phyloP scores from a whole-genome alignment of 768 basidiomycete species.

The Serpula lacrymans region DNA sequence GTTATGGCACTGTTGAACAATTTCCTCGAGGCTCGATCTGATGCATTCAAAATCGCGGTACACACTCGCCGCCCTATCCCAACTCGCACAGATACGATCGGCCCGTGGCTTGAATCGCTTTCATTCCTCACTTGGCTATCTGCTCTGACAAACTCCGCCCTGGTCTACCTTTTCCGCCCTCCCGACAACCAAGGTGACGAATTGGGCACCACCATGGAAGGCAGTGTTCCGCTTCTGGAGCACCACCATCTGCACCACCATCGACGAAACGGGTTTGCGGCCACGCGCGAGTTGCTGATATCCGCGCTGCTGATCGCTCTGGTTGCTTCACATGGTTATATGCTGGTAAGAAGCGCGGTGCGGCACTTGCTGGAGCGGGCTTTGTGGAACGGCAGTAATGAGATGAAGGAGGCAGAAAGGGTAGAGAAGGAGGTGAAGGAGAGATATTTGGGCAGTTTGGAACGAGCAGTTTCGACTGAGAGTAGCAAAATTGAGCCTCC shows the following conservation, averaged over 20 bases:
- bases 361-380: conserved; percentile 69
- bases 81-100: conserved; percentile 84
- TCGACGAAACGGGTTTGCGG: conserved; percentile 24
- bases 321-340: conserved; percentile 82
- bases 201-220: not conserved
- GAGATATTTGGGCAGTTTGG: conserved; percentile 27
- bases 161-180: conserved; percentile 87
- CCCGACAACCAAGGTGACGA: conserved; percentile 16
- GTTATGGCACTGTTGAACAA: conserved; percentile 91
- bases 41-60: conserved; percentile 92
- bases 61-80: conserved; percentile 86
- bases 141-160: conserved; percentile 82
- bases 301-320: conserved; percentile 74
- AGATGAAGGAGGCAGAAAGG: conserved; percentile 54
- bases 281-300: conserved; percentile 50
- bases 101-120: conserved; percentile 90
- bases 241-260: conserved; percentile 11
- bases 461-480: conserved; percentile 7
- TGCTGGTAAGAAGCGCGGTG: conserved; percentile 59
- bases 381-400: conserved; percentile 73
- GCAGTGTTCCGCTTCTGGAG: conserved; percentile 2
- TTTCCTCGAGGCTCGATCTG: conserved; percentile 84
- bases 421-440: conserved; percentile 54
- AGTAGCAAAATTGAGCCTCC: conserved; percentile 9
- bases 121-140: conserved; percentile 88